A percentile compares a stretch with the other conserved stretches of the same genome.
These are phyloP conservation scores for Sordariomycetes sp. DNA, from an alignment of 2,329 filamentous ascomycete genomes.

Conservation along the genomic window DNA sequence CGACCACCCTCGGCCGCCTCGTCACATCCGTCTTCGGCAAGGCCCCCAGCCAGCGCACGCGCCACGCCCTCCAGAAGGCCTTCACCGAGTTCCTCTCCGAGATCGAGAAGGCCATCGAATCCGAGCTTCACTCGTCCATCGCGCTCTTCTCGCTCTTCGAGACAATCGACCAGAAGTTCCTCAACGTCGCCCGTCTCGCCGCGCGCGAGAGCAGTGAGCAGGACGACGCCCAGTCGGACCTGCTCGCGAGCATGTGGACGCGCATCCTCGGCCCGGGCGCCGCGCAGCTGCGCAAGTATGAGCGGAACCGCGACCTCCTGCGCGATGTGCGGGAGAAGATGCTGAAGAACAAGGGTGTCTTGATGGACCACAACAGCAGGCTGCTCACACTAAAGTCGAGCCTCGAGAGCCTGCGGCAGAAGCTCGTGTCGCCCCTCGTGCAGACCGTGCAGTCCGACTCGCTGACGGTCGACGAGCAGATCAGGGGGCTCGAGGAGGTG, in stretches of 20 bases:
- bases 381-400: slow-evolving; percentile 77
- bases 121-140: slow-evolving; percentile 70
- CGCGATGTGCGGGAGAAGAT: slow-evolving; percentile 72
- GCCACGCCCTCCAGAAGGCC: slow-evolving; percentile 70
- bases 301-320: slow-evolving; percentile 76
- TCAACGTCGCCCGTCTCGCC: slow-evolving; percentile 76
- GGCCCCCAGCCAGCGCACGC: slow-evolving; percentile 71
- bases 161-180: slow-evolving; percentile 79
- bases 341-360: slow-evolving; percentile 74
- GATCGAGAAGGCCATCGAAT: slow-evolving; percentile 80
- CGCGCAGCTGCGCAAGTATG: slow-evolving; percentile 72
- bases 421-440: slow-evolving; percentile 76
- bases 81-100: slow-evolving; percentile 81
- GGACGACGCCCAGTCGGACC: slow-evolving; percentile 68
- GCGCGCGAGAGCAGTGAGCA: slow-evolving; percentile 75
- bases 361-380: slow-evolving; percentile 78
- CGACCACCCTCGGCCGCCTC: slow-evolving; percentile 58
- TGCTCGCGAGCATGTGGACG: slow-evolving; percentile 78
- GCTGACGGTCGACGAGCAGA: slow-evolving; percentile 74
- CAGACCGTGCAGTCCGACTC: slow-evolving; percentile 57
- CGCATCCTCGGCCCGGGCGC: slow-evolving; percentile 70
- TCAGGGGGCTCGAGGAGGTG: slow-evolving; percentile 69
- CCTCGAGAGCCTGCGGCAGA: slow-evolving; percentile 72
- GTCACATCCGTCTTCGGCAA: slow-evolving; percentile 68
- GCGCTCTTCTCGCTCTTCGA: slow-evolving; percentile 85